phyloP scores from a whole-genome alignment of 345 rosid species.

The Pistacia atlantica region DNA sequence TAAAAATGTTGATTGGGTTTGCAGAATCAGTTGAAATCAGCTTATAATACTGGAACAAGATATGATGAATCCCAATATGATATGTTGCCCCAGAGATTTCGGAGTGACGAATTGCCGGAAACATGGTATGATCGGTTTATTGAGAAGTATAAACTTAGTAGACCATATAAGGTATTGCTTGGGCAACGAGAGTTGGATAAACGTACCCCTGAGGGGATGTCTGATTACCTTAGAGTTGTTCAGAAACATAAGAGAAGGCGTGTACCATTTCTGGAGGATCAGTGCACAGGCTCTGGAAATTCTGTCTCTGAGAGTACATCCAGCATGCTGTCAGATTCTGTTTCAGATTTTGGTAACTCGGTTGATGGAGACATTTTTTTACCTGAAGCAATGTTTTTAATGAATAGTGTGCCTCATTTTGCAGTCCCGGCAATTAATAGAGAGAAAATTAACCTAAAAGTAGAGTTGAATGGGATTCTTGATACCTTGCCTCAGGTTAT shows the following conservation, averaged over 20 bases:
- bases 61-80: constrained; percentile 57
- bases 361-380: constrained; percentile 66
- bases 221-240: constrained; percentile 53
- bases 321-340: constrained; percentile 41
- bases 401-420: constrained; percentile 84
- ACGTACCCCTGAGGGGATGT: constrained; percentile 82
- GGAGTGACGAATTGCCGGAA: constrained; percentile 85
- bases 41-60: constrained; percentile 47
- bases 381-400: constrained; percentile 76
- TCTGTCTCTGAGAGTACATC: constrained; percentile 36
- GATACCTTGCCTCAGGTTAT: constrained; percentile 73
- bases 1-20: constrained; percentile 17
- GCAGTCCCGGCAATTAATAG: constrained; percentile 53
- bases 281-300: constrained; percentile 30
- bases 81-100: constrained; percentile 55
- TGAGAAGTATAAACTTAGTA: constrained; percentile 57
- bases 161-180: constrained; percentile 49
- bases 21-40: constrained; percentile 55
- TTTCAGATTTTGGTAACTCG: constrained; percentile 42
- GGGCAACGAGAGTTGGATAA: constrained; percentile 69
- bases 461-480: constrained; percentile 68
- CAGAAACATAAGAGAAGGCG: constrained; percentile 80
- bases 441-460: constrained; percentile 39
- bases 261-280: constrained; percentile 51
- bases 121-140: constrained; percentile 87